These are phyloP conservation scores for Globisporangium middletonii DNA, from an alignment of 352 stramenopile genomes.

Conservation along the genomic window DNA sequence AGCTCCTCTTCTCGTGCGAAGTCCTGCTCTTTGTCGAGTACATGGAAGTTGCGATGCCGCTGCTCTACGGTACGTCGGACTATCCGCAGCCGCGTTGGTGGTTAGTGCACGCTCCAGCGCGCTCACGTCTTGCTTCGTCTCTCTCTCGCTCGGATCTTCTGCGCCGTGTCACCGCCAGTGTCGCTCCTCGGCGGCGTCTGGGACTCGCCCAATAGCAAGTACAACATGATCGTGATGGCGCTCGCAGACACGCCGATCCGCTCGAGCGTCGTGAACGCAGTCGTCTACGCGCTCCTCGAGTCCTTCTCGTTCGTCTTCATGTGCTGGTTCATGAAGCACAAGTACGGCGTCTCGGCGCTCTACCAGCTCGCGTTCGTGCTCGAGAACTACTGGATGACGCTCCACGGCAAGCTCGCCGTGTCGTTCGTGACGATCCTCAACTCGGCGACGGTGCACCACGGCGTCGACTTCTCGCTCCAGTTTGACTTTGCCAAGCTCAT, in stretches of 20 bases:
- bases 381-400: conserved; percentile 21
- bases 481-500: too few relatives aligned
- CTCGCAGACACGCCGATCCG: background rate
- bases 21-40: conserved; percentile 25
- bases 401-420: too few relatives aligned
- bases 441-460: too few relatives aligned
- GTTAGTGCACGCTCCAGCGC: too few relatives aligned
- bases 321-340: conserved; percentile 14
- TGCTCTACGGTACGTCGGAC: conserved; percentile 12
- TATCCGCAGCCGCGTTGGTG: background rate
- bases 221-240: conserved; percentile 18
- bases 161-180: too few relatives aligned
- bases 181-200: conserved; percentile 7
- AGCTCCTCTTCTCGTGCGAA: conserved; percentile 19
- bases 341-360: conserved; percentile 23
- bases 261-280: background rate
- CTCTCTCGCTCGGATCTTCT: too few relatives aligned
- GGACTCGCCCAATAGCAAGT: conserved; percentile 21
- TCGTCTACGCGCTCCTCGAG: conserved; percentile 14
- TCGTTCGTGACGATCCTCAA: too few relatives aligned
- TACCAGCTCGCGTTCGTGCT: conserved; percentile 30
- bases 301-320: conserved; percentile 14
- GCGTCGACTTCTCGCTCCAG: too few relatives aligned
- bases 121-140: too few relatives aligned
- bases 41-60: conserved; percentile 12